Percentiles rank a stretch among this genome's conserved stretches.
These are phyloP conservation scores for Bruguiera hainesii DNA, from an alignment of 441 rosid genomes.

Conservation along the genomic window DNA sequence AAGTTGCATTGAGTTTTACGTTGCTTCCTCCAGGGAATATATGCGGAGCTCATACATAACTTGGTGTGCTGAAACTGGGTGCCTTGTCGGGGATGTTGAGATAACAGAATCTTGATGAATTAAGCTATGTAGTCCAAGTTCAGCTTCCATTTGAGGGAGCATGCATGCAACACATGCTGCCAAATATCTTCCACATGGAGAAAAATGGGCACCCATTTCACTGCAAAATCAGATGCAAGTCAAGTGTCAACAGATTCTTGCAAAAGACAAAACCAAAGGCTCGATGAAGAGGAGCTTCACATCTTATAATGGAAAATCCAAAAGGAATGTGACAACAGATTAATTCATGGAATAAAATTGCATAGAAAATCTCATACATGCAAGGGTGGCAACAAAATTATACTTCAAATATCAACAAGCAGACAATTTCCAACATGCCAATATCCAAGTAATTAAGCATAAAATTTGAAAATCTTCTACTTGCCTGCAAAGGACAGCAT, in stretches of 20 bases:
- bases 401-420: neutral
- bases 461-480: conserved; percentile 17
- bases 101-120: conserved; percentile 53
- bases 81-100: conserved; percentile 86
- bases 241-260: neutral
- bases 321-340: neutral
- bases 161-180: conserved; percentile 93
- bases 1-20: conserved; percentile 41
- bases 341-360: neutral
- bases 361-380: neutral
- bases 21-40: conserved; percentile 87
- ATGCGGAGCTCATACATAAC: conserved; percentile 91
- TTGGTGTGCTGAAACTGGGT: conserved; percentile 78
- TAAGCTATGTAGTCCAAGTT: conserved; percentile 51
- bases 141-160: conserved; percentile 69
- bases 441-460: conserved; percentile 1
- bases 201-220: conserved; percentile 99
- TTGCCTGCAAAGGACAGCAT: conserved; percentile 93
- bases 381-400: neutral
- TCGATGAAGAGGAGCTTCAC: neutral
- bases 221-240: conserved; percentile 41
- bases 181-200: conserved; percentile 90
- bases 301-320: conserved; percentile 1
- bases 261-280: conserved; percentile 11
- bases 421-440: neutral